Base-by-base conservation (phyloP, 2,329 filamentous ascomycete species). In the Fusarium sp. region DNA sequence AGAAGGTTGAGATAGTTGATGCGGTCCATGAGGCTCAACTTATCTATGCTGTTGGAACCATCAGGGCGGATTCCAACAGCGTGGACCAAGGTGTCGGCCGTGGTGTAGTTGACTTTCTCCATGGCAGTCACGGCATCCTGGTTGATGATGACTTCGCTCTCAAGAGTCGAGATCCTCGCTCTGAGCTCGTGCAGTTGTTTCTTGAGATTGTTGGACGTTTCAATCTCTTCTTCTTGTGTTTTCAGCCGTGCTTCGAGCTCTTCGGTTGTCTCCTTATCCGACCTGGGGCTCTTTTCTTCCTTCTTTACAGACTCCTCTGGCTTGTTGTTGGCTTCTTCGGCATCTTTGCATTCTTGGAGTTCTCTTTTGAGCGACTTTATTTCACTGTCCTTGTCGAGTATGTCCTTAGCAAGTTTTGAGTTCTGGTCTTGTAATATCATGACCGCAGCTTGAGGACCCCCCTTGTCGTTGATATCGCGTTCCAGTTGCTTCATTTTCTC, bases 1-100 rank as follows among this genome's bases (percentile, higher is more conserved):
- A 44, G 27, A 9, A 68, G 23, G 43, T 69, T 67, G 27, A 69
- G 61, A 23, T 67, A 68, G 45, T 68, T 68, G 37, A 69, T 69
- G 20, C 62, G 45, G 19, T 69, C 66, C 48, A 39, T 48, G n/a
- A 54, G 61, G 2, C 27, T 49, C 46, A 51, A 35, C 13, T 47
- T 23, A n/a, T 11, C 32, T 25, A 11, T 46, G 1, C 4, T 25
- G n/a, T 39, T 11, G 15, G 7, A 11, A 3, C 10, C 23, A 13
- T 23, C 30, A 20, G 17, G 19, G 17, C 37, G 14, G 22, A 39
- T 52, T 4, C 19, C 4, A 45, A 60, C 6, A 9, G 65, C 65
- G 39, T 11, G 8, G 17, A 60, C 23, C 27, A 68, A n/a, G 3
- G 9, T 43, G 25, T 64, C 64, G 20, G 39, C 43, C 13, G 59